Percentiles rank a stretch among this genome's conserved stretches.
Evolutionary conservation across 2,329 filamentous ascomycete species (phyloP).

Genomic region (Hymenoscyphus repandus): DNA sequence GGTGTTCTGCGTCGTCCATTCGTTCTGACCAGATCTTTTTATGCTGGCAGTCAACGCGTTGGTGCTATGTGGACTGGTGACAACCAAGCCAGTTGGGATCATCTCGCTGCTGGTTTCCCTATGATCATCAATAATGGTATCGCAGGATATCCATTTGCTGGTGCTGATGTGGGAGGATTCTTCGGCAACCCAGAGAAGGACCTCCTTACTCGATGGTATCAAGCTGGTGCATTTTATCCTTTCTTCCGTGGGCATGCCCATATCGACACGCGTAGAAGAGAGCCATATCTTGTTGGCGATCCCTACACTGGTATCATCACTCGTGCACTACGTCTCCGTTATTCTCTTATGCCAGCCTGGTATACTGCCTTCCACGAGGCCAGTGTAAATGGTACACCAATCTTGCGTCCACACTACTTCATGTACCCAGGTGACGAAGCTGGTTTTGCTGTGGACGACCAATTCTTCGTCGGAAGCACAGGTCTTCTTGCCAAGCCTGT

Average conservation of each 20-base stretch:
- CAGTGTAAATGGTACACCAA: constrained; percentile 74
- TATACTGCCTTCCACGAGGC: constrained; percentile 96
- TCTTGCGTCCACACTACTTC: constrained; percentile 89
- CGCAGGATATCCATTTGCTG: constrained; percentile 86
- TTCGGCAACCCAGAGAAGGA: constrained; percentile 96
- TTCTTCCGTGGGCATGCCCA: constrained; percentile 98
- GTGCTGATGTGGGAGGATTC: constrained; percentile 95
- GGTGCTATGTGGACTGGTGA: constrained; percentile 99
- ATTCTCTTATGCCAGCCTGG: constrained; percentile 86
- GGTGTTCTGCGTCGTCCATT: constrained; percentile 84
- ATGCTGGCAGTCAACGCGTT: constrained; percentile 79
- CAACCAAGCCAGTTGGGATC: constrained; percentile 89
- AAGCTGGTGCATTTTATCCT: constrained; percentile 92
- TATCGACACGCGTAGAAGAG: constrained; percentile 89
- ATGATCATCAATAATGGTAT: constrained; percentile 95
- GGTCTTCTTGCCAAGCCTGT: constrained; percentile 92
- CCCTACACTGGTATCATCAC: constrained; percentile 84
- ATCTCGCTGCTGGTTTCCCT: constrained; percentile 81
- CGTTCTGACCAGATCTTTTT: constrained; percentile 88
- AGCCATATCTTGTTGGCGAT: constrained; percentile 83
- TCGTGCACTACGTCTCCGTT: constrained; percentile 80
- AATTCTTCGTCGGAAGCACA: constrained; percentile 84
- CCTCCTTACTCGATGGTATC: constrained; percentile 90
- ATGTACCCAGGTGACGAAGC: constrained; percentile 80
- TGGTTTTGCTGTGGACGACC: constrained; percentile 86